Percentiles rank a stretch among this genome's conserved stretches.
Evolutionary conservation across 225 moss, liverwort and hornwort genomes (phyloP).

Genomic region (Marchantia polymorpha): DNA sequence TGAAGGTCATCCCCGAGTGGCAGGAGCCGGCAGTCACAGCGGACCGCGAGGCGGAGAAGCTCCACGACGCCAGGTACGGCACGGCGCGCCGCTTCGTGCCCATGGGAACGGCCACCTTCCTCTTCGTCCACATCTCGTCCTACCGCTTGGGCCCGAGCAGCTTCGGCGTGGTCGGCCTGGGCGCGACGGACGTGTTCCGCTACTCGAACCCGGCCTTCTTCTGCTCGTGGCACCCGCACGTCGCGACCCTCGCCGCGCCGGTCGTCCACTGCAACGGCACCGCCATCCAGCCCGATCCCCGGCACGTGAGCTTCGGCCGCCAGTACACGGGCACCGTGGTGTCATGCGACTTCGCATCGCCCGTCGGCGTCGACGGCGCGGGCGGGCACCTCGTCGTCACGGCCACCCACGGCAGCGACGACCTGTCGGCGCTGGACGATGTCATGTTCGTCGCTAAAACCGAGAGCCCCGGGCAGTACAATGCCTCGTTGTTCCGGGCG

Average conservation of each 20-base stretch:
- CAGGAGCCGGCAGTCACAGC: neutral
- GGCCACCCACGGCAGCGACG: conserved; percentile 20
- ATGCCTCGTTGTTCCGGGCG: neutral
- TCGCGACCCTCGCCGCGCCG: neutral
- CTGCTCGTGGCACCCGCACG: conserved; percentile 29
- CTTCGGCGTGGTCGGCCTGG: conserved; percentile 27
- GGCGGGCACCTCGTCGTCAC: conserved; percentile 33
- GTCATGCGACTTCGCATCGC: conserved; percentile 28
- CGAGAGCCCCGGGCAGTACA: conserved; percentile 22
- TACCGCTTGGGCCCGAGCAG: conserved; percentile 27
- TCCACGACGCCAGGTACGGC: conserved; percentile 16
- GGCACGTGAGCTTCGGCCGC: conserved; percentile 30
- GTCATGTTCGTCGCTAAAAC: conserved; percentile 15
- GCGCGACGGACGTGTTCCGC: conserved; percentile 23
- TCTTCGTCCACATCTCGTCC: conserved; percentile 34
- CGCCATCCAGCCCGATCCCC: conserved; percentile 6
- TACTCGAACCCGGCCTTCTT: conserved; percentile 28
- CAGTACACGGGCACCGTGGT: conserved; percentile 31
- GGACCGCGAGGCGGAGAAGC: conserved; percentile 16
- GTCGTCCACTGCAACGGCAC: neutral
- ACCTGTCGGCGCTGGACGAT: conserved; percentile 16
- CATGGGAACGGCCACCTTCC: conserved; percentile 28
- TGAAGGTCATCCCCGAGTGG: neutral
- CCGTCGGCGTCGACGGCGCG: conserved; percentile 18
- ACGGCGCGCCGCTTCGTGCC: conserved; percentile 8